Percentiles rank a stretch among this genome's conserved stretches.
These are phyloP conservation scores for Tephrocybe sp. DNA, from an alignment of 768 basidiomycete genomes.

Conservation along the genomic window DNA sequence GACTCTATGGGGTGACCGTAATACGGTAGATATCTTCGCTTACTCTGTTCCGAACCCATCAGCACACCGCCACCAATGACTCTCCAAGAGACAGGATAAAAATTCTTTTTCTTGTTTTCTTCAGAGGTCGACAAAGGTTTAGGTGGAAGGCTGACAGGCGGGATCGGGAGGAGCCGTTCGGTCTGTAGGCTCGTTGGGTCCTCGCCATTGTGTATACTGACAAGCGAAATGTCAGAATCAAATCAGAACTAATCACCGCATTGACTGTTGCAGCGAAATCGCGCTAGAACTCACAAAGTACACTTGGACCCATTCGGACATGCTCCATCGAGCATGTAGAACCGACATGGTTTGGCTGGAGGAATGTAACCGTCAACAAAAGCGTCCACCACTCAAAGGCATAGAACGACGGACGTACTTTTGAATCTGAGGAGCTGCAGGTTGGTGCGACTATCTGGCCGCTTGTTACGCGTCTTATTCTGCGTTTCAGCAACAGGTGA, in stretches of 20 bases:
- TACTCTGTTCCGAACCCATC: slow-evolving; percentile 39
- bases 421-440: slow-evolving; percentile 32
- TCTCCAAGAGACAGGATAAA: slow-evolving; percentile 69
- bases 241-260: neutral
- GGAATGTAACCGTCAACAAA: neutral
- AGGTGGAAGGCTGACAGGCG: slow-evolving; percentile 12
- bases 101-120: slow-evolving; percentile 42
- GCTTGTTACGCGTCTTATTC: slow-evolving; percentile 17
- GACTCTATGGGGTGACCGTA: neutral
- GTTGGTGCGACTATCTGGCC: slow-evolving; percentile 29
- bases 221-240: slow-evolving; percentile 1
- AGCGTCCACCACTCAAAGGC: neutral
- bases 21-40: neutral
- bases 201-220: slow-evolving; percentile 45
- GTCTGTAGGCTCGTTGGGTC: slow-evolving; percentile 11
- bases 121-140: slow-evolving; percentile 25
- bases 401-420: slow-evolving; percentile 26
- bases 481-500: slow-evolving; percentile 6
- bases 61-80: slow-evolving; percentile 79
- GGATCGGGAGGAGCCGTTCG: slow-evolving; percentile 6
- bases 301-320: slow-evolving; percentile 56
- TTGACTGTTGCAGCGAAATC: neutral
- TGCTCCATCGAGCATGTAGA: slow-evolving; percentile 38
- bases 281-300: slow-evolving; percentile 48
- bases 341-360: slow-evolving; percentile 63